Base-by-base conservation (phyloP, 2,329 filamentous ascomycete species). In the Escovopsis sp. region DNA sequence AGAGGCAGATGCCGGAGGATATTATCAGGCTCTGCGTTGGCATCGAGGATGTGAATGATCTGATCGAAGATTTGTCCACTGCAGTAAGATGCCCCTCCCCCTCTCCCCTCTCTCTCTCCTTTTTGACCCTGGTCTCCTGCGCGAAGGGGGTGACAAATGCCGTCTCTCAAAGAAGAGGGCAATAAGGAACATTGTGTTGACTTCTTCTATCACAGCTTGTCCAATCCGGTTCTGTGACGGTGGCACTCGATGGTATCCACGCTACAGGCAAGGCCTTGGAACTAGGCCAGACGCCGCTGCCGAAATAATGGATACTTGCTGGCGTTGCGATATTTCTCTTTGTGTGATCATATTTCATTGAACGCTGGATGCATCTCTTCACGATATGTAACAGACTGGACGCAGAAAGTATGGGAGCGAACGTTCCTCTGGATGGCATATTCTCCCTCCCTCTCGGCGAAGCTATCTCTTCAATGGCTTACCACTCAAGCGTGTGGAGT, bases 1-100 rank as follows among this genome's bases (percentile, higher is more conserved):
- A 93, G 61, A 72, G 87, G 43, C 79, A 88, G 44, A 81, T 98
- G 76, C 90, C 90, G 10, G 90, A 98, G 60, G 90, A 98, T 55
- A 80, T 98, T 41, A 96, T 98, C 49, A 72, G 90, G 37, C 61
- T 98, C 37, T 98, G 90, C 52, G 86, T 98, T 31, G 90, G 90
- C 31, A 98, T 98, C 50, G 90, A 98, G 57, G 90, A 98, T 57
- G 73, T 70, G 4, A 74, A 85, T 47, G 90, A 98, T 62, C 56
- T 98, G 49, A 83, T 96, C 52, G 88, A 96, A 52, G 90, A 98
- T 58, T 63, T 98, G 39, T 81, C 78, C 42, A 76, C 86, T 47
- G 90, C 90, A 47, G 85, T 92, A 75, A 69, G 84, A 76, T 31
- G 5, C 16, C n/a, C 18, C 27, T 35, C 8, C 31, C 4, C 9